phyloP scores from a whole-genome alignment of 208 protist genomes.

The Leishmania tropica region DNA sequence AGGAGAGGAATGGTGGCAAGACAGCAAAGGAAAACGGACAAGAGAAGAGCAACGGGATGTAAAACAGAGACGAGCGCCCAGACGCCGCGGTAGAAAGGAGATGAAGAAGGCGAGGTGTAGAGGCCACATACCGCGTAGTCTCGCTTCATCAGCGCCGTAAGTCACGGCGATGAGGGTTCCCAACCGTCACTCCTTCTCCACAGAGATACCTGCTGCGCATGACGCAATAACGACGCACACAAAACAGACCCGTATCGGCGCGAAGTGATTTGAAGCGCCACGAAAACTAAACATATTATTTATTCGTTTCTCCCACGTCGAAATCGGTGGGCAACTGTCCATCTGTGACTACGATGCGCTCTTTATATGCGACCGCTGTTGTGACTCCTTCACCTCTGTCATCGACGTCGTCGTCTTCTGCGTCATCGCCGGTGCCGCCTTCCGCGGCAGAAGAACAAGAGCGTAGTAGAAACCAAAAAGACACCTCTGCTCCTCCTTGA shows the following conservation, averaged over 20 bases:
- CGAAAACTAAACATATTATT: background rate
- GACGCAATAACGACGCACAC: background rate
- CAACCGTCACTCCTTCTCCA: background rate
- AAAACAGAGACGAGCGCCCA: background rate
- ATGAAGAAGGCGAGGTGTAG: background rate
- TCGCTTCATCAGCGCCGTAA: background rate
- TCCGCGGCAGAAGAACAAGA: constrained; percentile 38
- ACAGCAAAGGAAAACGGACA: background rate
- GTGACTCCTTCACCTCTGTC: background rate
- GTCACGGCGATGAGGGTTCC: background rate
- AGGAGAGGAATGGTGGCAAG: background rate
- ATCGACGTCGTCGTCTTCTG: background rate
- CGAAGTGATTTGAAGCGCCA: background rate
- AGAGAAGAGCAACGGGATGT: no score
- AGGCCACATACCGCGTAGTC: background rate
- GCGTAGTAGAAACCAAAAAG: constrained; percentile 79
- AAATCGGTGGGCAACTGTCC: background rate
- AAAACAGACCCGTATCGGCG: background rate
- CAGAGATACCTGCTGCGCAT: background rate
- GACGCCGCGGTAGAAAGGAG: background rate
- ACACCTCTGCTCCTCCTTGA: constrained; percentile 55
- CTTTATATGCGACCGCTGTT: background rate
- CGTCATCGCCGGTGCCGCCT: background rate
- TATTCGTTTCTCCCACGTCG: background rate
- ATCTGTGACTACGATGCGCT: background rate